Conservation (phyloP, 208 protist species). For the Trypanosoma caninum region DNA sequence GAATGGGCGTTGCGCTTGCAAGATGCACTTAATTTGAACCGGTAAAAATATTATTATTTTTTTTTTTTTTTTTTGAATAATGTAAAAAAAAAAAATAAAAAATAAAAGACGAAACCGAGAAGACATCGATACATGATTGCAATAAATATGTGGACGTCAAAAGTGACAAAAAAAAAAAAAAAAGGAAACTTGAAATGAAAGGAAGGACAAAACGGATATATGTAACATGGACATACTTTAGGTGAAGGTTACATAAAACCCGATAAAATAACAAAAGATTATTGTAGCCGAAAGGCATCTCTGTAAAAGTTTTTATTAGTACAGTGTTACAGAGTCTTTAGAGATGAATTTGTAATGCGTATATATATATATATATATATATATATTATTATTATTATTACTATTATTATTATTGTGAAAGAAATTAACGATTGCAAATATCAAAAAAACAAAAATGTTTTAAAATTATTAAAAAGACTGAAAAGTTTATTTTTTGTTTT, state of each 20-base stretch:
- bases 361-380: conserved; percentile 15
- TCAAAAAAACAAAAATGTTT: conserved; percentile 22
- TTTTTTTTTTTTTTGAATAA: not conserved
- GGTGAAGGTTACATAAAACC: not conserved
- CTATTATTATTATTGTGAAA: conserved; percentile 10
- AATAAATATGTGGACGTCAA: too few relatives aligned
- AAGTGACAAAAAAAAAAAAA: too few relatives aligned
- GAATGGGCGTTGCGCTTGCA: conserved; percentile 54
- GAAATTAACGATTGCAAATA: conserved; percentile 2
- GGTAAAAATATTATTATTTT: not conserved
- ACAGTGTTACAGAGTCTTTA: not conserved
- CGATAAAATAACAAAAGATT: not conserved
- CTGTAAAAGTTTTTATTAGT: conserved; percentile 11
- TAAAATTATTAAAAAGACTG: not conserved
- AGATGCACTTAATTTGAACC: conserved; percentile 44
- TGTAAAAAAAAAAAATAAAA: not conserved
- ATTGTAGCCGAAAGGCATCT: too few relatives aligned
- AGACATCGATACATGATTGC: too few relatives aligned
- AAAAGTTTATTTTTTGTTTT: conserved; percentile 5
- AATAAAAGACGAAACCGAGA: too few relatives aligned
- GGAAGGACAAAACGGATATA: not conserved
- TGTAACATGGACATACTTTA: not conserved
- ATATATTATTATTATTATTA: conserved; percentile 4
- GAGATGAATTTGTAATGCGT: too few relatives aligned
- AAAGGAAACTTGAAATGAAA: not conserved